Conservation (phyloP, 1,139 yeast species). For the Geotrichum klebahnii region DNA sequence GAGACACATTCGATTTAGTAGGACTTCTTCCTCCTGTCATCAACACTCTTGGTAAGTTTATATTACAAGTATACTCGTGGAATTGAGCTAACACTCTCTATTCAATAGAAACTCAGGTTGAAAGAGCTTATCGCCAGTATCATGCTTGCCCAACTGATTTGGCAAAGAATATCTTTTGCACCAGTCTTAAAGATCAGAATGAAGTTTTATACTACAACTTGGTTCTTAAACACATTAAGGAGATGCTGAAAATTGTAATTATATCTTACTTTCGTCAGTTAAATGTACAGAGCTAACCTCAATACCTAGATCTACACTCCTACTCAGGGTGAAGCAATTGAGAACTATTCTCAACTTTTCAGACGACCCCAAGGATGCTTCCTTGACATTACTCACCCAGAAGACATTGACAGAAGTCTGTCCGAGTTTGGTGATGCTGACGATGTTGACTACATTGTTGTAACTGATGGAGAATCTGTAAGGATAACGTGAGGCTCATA, state of each 20-base stretch:
- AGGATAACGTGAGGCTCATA: no score
- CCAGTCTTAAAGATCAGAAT: slow-evolving; percentile 86
- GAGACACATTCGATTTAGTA: slow-evolving; percentile 68
- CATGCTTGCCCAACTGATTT: slow-evolving; percentile 72
- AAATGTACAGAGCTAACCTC: no score
- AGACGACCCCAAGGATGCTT: slow-evolving; percentile 95
- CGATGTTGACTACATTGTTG: slow-evolving; percentile 90
- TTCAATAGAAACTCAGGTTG: slow-evolving; percentile 66
- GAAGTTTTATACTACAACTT: slow-evolving; percentile 85
- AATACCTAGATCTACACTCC: slow-evolving; percentile 74
- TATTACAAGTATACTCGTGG: no score
- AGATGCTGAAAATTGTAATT: slow-evolving; percentile 67
- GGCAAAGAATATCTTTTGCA: slow-evolving; percentile 87
- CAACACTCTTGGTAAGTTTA: slow-evolving; percentile 58
- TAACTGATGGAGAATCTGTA: slow-evolving; percentile 93
- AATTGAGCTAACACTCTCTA: not conserved
- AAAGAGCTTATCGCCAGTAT: slow-evolving; percentile 83
- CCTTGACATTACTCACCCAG: slow-evolving; percentile 73
- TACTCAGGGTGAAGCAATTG: slow-evolving; percentile 96
- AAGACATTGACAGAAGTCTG: slow-evolving; percentile 44
- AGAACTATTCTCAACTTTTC: slow-evolving; percentile 84
- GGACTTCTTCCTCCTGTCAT: slow-evolving; percentile 83
- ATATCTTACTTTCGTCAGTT: no score
- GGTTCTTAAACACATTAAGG: slow-evolving; percentile 81
- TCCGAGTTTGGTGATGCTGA: slow-evolving; percentile 78